phyloP scores from a whole-genome alignment of 2,329 filamentous ascomycete species.

The Falciphora oryzae region DNA sequence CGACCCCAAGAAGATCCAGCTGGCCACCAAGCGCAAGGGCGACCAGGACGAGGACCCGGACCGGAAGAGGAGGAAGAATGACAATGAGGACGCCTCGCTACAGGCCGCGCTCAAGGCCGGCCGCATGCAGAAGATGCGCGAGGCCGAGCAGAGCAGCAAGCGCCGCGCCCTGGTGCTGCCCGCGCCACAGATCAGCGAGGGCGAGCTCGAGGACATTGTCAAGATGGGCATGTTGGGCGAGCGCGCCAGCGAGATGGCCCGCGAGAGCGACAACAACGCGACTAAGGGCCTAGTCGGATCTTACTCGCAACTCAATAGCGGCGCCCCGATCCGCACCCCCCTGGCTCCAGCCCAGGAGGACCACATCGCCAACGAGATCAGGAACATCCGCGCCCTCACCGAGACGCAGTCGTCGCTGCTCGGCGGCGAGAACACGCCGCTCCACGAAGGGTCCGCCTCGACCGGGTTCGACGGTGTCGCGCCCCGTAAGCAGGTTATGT shows the following conservation, averaged over 20 bases:
- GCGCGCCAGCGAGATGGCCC: conserved; percentile 69
- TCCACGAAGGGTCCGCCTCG: conserved; percentile 74
- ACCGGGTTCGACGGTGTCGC: conserved; percentile 85
- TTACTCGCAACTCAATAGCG: conserved; percentile 74
- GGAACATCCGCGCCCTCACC: conserved; percentile 85
- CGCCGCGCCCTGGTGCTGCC: conserved; percentile 77
- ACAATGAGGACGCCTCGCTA: conserved; percentile 73
- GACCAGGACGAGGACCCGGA: conserved; percentile 78
- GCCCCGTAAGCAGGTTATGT: conserved; percentile 70
- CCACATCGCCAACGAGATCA: conserved; percentile 91
- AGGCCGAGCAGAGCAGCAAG: conserved; percentile 96
- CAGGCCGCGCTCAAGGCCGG: conserved; percentile 89
- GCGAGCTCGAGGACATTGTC: conserved; percentile 92
- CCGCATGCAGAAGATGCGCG: conserved; percentile 88
- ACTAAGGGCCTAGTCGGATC: conserved; percentile 75
- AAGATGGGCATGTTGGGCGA: conserved; percentile 98
- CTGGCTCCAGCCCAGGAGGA: conserved; percentile 89
- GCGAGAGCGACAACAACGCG: conserved; percentile 74
- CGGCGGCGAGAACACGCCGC: conserved; percentile 87
- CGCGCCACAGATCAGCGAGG: conserved; percentile 84
- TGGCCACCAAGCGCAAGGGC: conserved; percentile 81
- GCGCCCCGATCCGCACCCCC: conserved; percentile 86
- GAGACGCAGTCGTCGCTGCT: conserved; percentile 91
- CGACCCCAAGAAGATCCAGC: conserved; percentile 86
- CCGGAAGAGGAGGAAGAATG: conserved; percentile 81